Evolutionary conservation across 1,284 basidiomycete genomes (phyloP).

Genomic region (Trichosporon sp.): DNA sequence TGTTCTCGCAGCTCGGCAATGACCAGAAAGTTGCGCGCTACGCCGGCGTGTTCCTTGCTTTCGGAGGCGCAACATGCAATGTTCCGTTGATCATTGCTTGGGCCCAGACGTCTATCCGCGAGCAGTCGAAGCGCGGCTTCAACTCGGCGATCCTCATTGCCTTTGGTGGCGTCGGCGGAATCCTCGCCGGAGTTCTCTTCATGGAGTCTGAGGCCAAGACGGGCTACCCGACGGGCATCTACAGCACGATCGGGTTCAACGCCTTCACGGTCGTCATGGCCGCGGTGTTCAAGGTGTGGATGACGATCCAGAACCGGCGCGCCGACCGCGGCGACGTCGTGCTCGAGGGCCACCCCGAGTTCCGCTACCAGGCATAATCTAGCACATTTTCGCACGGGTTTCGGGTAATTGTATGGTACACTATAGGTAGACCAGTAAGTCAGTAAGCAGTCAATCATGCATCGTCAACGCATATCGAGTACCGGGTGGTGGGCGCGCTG

Average conservation of each 20-base stretch:
- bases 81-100: slow-evolving; percentile 39
- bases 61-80: slow-evolving; percentile 36
- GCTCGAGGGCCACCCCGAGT: slow-evolving; percentile 15
- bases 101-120: slow-evolving; percentile 48
- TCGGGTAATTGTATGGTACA: background rate
- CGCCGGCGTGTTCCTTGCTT: slow-evolving; percentile 47
- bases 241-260: background rate
- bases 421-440: background rate
- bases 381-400: background rate
- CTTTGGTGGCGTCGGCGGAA: slow-evolving; percentile 51
- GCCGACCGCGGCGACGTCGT: slow-evolving; percentile 12
- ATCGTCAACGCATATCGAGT: background rate
- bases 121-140: slow-evolving; percentile 46
- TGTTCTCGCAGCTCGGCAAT: slow-evolving; percentile 6
- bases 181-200: slow-evolving; percentile 31
- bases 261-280: slow-evolving; percentile 6
- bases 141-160: slow-evolving; percentile 47
- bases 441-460: background rate
- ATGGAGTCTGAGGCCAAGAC: slow-evolving; percentile 9
- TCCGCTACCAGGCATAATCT: slow-evolving; percentile 14
- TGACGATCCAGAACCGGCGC: slow-evolving; percentile 10
- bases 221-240: slow-evolving; percentile 17
- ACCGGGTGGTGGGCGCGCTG: no score
- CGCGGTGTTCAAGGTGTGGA: slow-evolving; percentile 8
- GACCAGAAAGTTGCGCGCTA: slow-evolving; percentile 8